A percentile compares a stretch with the other conserved stretches of the same genome.
These are phyloP conservation scores for Coix lacrymajobi DNA, from an alignment of 176 grass and related monocot genomes.

Conservation along the genomic window DNA sequence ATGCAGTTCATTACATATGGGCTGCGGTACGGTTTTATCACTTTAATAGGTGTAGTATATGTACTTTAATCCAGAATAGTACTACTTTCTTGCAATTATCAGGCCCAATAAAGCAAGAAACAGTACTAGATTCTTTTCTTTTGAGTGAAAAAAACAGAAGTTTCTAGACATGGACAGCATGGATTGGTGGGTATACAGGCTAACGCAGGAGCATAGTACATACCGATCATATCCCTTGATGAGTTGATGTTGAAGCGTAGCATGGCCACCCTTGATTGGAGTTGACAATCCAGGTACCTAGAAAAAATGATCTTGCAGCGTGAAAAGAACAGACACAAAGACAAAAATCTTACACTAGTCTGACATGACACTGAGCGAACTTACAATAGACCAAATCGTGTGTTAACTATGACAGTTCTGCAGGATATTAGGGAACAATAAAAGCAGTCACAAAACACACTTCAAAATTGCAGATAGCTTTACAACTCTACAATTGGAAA, in stretches of 20 bases:
- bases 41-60: background rate
- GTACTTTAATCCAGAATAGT: background rate
- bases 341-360: background rate
- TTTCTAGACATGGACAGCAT: constrained; percentile 5
- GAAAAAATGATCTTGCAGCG: background rate
- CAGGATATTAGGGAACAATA: background rate
- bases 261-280: background rate
- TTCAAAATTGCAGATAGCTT: background rate
- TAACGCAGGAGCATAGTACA: background rate
- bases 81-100: background rate
- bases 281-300: background rate
- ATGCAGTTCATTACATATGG: background rate
- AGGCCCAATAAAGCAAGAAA: background rate
- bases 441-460: background rate
- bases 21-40: background rate
- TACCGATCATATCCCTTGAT: background rate
- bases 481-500: background rate
- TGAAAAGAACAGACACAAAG: background rate
- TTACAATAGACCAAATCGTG: background rate
- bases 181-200: background rate
- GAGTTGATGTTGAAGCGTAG: background rate
- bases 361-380: background rate
- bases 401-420: background rate
- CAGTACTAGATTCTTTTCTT: background rate
- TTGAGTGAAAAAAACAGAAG: background rate